Evolutionary conservation across 441 rosid species (phyloP), one percentile per base, ranked within the genome.

Genomic region (Gossypium gossypioides): DNA sequence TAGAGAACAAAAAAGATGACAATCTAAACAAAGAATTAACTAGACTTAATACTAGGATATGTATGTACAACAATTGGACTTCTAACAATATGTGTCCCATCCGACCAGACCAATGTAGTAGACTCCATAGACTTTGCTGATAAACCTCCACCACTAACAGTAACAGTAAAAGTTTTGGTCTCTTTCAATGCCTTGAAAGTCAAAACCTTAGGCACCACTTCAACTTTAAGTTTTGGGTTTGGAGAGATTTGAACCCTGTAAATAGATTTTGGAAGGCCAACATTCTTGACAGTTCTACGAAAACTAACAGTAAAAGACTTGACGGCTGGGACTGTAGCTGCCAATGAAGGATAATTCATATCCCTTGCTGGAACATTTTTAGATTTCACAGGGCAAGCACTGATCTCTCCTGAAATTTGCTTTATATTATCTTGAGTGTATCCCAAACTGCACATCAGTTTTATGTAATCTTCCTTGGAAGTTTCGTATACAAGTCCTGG

Each of bases 131-230:
- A 37, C 67, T 25, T 15, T 0, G 57, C 60, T 1, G 66, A 3
- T 0, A 69, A 51, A 37, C 60, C 72, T 52, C 48, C 25, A 57
- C 56, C 67, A 32, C 13, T 69, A 42, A 89, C 81, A 12, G 75
- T 81, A 56, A 86, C 90, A 19, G 61, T 82, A 72, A 85, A 89
- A 60, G 86, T 83, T 82, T 74, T 22, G 66, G 79, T 78, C 83
- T 88, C 78, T 24, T 90, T 73, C 3, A 69, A 1, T 29, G 83
- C 79, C 5, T 68, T 0, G 29, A 91, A 85, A 0, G 74, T 37
- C 51, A 81, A 52, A 3, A 25, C 54, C 5, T 18, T 57, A 1
- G 83, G 84, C 66, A 75, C 74, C 21, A 82, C 72, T 1, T 2
- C 44, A 46, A 77, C 46, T 8, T 69, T 72, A 71, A 80, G 69